Conservation (phyloP, 805 yeast species). For the Candida lessepsii region DNA sequence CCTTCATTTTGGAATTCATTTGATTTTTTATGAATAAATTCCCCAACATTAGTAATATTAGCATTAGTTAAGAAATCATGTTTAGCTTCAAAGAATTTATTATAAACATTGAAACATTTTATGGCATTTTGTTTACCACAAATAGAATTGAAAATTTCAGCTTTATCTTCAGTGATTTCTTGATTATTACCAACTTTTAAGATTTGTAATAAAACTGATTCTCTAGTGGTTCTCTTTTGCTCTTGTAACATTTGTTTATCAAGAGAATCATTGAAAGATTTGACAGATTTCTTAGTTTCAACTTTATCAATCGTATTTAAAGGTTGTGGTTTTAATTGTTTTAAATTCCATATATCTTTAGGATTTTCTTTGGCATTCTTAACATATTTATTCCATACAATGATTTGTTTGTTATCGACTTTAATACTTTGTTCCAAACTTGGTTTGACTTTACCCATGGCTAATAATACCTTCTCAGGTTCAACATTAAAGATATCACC, state of each 20-base stretch:
- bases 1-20: slow-evolving; percentile 29
- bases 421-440: slow-evolving; percentile 62
- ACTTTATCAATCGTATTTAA: slow-evolving; percentile 26
- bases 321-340: slow-evolving; percentile 41
- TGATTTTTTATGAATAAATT: slow-evolving; percentile 32
- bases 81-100: slow-evolving; percentile 25
- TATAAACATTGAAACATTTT: slow-evolving; percentile 36
- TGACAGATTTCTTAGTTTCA: slow-evolving; percentile 18
- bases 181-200: slow-evolving; percentile 27
- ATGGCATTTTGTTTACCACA: slow-evolving; percentile 33
- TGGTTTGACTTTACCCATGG: slow-evolving; percentile 85
- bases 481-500: slow-evolving; percentile 87
- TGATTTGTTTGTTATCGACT: slow-evolving; percentile 69
- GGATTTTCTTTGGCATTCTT: slow-evolving; percentile 57
- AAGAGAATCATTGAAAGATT: slow-evolving; percentile 35
- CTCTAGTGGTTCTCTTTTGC: slow-evolving; percentile 45
- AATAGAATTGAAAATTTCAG: slow-evolving; percentile 27
- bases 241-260: slow-evolving; percentile 43
- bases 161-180: slow-evolving; percentile 19
- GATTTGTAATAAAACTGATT: slow-evolving; percentile 45
- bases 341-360: slow-evolving; percentile 51
- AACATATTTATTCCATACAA: slow-evolving; percentile 74
- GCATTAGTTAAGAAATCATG: slow-evolving; percentile 23
- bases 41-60: slow-evolving; percentile 22
- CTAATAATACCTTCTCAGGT: slow-evolving; percentile 81